These are phyloP conservation scores for Vigna mungo DNA, from an alignment of 306 rosid species.

Conservation along the genomic window DNA sequence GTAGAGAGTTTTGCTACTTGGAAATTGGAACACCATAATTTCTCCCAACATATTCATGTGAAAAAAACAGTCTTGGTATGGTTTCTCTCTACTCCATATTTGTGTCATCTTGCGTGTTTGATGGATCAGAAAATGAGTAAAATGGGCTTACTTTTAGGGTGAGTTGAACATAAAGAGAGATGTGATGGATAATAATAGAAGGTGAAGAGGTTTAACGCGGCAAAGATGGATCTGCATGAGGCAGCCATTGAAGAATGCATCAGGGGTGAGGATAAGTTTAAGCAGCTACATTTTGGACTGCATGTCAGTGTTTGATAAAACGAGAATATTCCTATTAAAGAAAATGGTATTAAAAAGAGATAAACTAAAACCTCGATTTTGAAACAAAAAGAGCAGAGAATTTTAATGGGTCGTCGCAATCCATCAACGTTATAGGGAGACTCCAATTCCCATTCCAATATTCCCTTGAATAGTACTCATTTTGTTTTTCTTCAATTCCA, in stretches of 20 bases:
- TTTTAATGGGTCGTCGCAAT: conserved; percentile 63
- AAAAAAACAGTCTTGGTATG: no score
- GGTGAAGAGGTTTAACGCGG: conserved; percentile 16
- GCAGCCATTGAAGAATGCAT: conserved; percentile 26
- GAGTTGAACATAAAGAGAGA: neutral
- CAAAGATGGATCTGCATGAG: conserved; percentile 14
- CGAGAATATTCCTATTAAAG: conserved; percentile 59
- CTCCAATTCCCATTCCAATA: conserved; percentile 59
- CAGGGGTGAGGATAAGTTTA: conserved; percentile 35
- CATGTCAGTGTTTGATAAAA: conserved; percentile 56
- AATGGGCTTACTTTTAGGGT: neutral
- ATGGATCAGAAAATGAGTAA: no score
- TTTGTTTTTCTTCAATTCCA: conserved; percentile 72
- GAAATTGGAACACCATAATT: no score
- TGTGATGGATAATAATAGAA: neutral
- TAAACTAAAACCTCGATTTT: conserved; percentile 44
- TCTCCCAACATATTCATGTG: no score
- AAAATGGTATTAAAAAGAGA: conserved; percentile 32
- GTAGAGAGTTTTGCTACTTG: no score
- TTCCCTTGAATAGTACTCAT: conserved; percentile 59
- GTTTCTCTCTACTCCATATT: no score
- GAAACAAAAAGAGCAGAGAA: conserved; percentile 48
- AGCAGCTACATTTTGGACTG: conserved; percentile 52
- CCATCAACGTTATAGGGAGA: conserved; percentile 53
- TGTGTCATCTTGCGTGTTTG: no score